Conservation (phyloP, 345 rosid genomes). For the Geranium brycei region DNA sequence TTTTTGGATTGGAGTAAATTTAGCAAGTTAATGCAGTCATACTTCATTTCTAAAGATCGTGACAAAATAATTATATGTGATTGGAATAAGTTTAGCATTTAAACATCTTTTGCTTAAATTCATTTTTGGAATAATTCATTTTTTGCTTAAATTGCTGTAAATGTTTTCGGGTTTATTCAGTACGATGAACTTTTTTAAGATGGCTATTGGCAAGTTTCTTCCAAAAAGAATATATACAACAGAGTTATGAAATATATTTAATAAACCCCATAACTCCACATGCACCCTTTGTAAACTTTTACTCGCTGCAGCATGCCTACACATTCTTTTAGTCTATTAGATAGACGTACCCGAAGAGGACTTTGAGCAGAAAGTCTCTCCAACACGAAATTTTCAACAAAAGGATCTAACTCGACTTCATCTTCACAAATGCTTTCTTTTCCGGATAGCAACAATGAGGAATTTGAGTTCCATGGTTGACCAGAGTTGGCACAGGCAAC, state of each 20-base stretch:
- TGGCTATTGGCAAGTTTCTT: neutral
- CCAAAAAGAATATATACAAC: neutral
- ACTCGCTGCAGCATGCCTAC: neutral
- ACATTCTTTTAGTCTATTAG: neutral
- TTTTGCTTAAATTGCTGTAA: neutral
- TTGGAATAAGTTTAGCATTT: neutral
- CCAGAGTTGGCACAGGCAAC: conserved; percentile 84
- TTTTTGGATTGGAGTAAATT: too few relatives aligned
- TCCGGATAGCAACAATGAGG: conserved; percentile 54
- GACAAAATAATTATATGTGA: neutral
- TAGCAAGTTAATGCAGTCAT: neutral
- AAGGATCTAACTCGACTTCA: conserved; percentile 48
- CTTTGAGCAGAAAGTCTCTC: conserved; percentile 92
- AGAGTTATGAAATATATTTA: too few relatives aligned
- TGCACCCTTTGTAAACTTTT: neutral
- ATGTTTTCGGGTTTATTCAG: neutral
- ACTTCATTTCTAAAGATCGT: neutral
- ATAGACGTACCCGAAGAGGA: conserved; percentile 67
- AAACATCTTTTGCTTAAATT: neutral
- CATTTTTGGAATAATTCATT: too few relatives aligned
- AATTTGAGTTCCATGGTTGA: conserved; percentile 59
- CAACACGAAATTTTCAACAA: conserved; percentile 87
- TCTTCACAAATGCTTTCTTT: conserved; percentile 32
- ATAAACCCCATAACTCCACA: neutral
- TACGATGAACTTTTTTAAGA: neutral